Evolutionary conservation across 768 basidiomycete species (phyloP).

Genomic region (Lentinula aciculospora): DNA sequence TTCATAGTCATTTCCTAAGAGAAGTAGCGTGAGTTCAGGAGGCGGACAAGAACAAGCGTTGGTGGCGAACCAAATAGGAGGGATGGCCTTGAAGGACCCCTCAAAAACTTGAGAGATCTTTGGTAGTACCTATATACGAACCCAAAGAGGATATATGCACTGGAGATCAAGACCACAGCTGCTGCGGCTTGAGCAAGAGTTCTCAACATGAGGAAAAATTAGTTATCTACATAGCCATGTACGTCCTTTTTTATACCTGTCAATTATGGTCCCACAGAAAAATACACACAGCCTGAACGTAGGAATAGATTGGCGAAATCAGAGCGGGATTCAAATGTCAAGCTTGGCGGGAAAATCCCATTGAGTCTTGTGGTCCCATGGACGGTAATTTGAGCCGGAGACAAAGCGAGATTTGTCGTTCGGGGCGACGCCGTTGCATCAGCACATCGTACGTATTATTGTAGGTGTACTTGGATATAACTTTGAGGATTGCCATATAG

Average conservation of each 20-base stretch:
- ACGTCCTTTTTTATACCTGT: not conserved
- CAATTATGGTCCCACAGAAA: no score
- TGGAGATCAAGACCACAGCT: not conserved
- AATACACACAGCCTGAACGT: no score
- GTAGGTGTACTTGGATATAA: no score
- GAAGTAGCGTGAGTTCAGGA: not conserved
- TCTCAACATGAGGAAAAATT: not conserved
- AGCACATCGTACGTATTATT: no score
- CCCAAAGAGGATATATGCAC: not conserved
- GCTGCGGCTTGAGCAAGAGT: not conserved
- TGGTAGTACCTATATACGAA: not conserved
- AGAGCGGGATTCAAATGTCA: no score
- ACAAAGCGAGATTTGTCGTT: not conserved
- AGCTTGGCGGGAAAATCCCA: no score
- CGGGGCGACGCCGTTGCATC: not conserved
- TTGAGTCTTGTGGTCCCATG: not conserved
- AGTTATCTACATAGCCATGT: no score
- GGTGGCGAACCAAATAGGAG: not conserved
- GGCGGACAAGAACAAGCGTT: not conserved
- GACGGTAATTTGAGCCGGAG: not conserved
- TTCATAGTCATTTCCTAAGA: slow-evolving; percentile 1
- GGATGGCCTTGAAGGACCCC: not conserved
- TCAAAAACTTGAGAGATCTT: not conserved
- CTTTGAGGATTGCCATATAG: no score
- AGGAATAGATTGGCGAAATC: no score